Conservation (phyloP, 2,329 filamentous ascomycete genomes). For the Colletotrichum cordylinicola region DNA sequence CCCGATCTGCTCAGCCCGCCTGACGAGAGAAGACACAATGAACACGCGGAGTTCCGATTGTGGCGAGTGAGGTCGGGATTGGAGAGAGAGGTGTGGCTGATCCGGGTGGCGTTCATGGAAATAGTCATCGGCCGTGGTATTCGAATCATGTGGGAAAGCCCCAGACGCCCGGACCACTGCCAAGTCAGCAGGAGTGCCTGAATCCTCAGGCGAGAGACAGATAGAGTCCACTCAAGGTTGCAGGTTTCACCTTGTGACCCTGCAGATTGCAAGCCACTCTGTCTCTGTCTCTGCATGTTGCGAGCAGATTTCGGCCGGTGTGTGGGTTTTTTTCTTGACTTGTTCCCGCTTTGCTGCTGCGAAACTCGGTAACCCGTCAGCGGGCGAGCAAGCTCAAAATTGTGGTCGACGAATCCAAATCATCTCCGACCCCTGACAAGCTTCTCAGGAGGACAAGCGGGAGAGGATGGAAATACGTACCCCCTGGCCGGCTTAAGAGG, state of each 20-base stretch:
- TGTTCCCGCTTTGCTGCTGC: not conserved
- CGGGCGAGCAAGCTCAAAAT: not conserved
- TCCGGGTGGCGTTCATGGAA: not conserved
- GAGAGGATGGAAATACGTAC: not conserved
- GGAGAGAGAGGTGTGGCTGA: not conserved
- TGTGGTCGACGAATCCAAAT: not conserved
- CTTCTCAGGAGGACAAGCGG: not conserved
- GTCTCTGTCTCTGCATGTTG: not conserved
- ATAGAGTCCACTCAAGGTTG: not conserved
- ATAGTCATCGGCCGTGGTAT: not conserved
- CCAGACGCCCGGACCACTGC: not conserved
- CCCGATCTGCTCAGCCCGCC: not conserved
- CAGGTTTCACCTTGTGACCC: conserved; percentile 1
- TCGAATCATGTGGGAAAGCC: not conserved
- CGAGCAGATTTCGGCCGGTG: not conserved
- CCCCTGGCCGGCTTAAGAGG: not conserved
- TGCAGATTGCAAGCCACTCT: not conserved
- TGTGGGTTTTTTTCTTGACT: not conserved
- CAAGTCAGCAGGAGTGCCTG: not conserved
- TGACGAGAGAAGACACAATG: not conserved
- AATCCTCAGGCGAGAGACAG: not conserved
- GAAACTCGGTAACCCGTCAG: not conserved
- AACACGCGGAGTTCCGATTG: not conserved
- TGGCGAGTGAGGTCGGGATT: not conserved
- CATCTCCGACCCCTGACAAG: not conserved